These are phyloP conservation scores for Cicer yamashitae DNA, from an alignment of 306 rosid genomes.

Conservation along the genomic window DNA sequence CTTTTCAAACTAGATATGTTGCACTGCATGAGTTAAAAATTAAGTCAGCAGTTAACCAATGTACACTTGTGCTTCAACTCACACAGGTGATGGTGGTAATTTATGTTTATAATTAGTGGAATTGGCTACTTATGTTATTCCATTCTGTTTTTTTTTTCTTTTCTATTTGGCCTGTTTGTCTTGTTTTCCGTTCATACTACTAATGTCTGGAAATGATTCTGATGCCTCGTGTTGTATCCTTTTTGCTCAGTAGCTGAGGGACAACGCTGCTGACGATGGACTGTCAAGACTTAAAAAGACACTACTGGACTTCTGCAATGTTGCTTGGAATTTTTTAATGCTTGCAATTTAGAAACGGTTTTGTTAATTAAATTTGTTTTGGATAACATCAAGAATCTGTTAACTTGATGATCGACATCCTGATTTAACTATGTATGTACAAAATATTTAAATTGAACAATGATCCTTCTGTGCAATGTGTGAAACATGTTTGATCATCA, in stretches of 20 bases:
- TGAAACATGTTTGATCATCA: constrained; percentile 32
- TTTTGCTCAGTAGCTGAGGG: constrained; percentile 58
- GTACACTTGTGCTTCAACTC: constrained; percentile 15
- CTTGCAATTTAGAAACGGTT: constrained; percentile 52
- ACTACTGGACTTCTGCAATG: constrained; percentile 40
- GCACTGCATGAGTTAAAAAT: constrained; percentile 24
- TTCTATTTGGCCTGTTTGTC: background rate
- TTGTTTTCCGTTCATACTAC: constrained; percentile 2
- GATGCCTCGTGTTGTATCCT: constrained; percentile 30
- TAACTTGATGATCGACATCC: constrained; percentile 49
- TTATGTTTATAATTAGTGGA: constrained; percentile 1
- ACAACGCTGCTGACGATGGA: constrained; percentile 11
- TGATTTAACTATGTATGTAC: constrained; percentile 46
- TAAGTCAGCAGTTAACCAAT: background rate
- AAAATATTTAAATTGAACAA: constrained; percentile 38
- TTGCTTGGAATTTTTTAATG: constrained; percentile 50
- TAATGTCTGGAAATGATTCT: constrained; percentile 30
- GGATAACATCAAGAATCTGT: constrained; percentile 51
- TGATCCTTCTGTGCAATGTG: constrained; percentile 31
- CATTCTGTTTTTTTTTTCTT: background rate
- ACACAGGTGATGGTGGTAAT: background rate
- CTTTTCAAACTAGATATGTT: constrained; percentile 7
- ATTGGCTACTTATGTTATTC: constrained; percentile 18
- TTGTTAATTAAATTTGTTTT: constrained; percentile 50
- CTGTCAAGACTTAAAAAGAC: constrained; percentile 42